Evolutionary conservation across 75 land plant species (phyloP), one percentile per base, ranked within the genome.

Genomic region (Picea glauca): DNA sequence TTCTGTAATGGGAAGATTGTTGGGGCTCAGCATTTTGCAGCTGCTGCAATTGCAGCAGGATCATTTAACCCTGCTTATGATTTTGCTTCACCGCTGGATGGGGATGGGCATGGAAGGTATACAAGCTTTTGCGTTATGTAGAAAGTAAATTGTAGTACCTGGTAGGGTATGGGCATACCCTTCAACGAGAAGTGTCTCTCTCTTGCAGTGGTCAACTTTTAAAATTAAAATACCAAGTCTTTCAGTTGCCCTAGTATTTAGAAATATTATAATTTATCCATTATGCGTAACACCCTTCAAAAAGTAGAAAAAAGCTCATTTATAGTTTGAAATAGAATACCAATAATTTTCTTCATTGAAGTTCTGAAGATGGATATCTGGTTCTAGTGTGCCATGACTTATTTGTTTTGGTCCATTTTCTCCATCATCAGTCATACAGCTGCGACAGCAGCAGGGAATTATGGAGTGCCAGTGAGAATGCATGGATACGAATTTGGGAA

Each of bases 51-150:
- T 79, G 90, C 91, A 33, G 86, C 90, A 78, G 92, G 96, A 15
- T 82, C 85, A 70, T 93, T 95, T 76, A 95, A 95, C 78, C 84
- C 96, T 30, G 78, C 80, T 38, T 38, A 87, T 78, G 92, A 95
- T 77, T 93, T 85, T 84, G 92, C 84, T 64, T 93, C 98, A 58
- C 96, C 96, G 54, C 14, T 95, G 62, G 98, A 95, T 83, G 98
- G 93, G 61, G 98, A 95, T 84, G 98, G 98, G 21, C 96, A 95
- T 88, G 96, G 93, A 85, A 93, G 87, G 95, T 92, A 59, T 13
- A 15, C 3, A 35, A 35, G 38, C 3, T 35, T 35, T 35, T 35
- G 38, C 2, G 38, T 35, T 35, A 35, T 0, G 1, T 35, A 35
- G 2, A 35, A 35, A 35, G 38, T 35, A 35, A 35, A 35, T 35